Percentiles rank a stretch among this genome's conserved stretches.
Conservation (phyloP, 2,329 filamentous ascomycete species). For the Alternaria panax region DNA sequence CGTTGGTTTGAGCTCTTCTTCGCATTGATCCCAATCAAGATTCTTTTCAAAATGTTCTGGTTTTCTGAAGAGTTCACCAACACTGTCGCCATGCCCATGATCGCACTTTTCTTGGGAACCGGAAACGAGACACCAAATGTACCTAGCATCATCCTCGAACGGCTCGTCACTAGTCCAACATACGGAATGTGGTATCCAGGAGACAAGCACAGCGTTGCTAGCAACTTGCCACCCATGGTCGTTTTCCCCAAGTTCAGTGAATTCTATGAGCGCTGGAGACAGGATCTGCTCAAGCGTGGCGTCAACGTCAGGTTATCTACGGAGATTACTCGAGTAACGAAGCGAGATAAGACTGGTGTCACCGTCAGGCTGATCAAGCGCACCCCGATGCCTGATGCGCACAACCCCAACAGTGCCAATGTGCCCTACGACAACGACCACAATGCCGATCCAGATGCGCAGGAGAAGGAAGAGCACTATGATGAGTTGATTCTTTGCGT, state of each 20-base stretch:
- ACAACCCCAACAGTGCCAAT: conserved; percentile 57
- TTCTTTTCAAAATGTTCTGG: conserved; percentile 71
- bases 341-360: conserved; percentile 61
- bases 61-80: conserved; percentile 76
- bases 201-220: conserved; percentile 57
- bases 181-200: conserved; percentile 67
- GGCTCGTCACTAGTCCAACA: conserved; percentile 60
- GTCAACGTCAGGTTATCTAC: conserved; percentile 65
- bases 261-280: conserved; percentile 68
- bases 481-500: conserved; percentile 73
- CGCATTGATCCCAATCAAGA: conserved; percentile 67
- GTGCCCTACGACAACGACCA: conserved; percentile 46
- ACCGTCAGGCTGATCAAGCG: conserved; percentile 57
- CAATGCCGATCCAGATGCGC: conserved; percentile 51
- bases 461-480: conserved; percentile 60
- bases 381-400: conserved; percentile 52
- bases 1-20: conserved; percentile 68
- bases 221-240: conserved; percentile 64
- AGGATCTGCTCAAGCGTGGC: conserved; percentile 61
- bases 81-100: conserved; percentile 73
- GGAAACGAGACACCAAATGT: conserved; percentile 78
- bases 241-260: conserved; percentile 69
- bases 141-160: conserved; percentile 69
- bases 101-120: conserved; percentile 76
- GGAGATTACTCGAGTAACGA: conserved; percentile 62